Evolutionary conservation across 2,329 filamentous ascomycete species (phyloP), one percentile per base, ranked within the genome.

Genomic region (Atkinsonella hypoxylon): DNA sequence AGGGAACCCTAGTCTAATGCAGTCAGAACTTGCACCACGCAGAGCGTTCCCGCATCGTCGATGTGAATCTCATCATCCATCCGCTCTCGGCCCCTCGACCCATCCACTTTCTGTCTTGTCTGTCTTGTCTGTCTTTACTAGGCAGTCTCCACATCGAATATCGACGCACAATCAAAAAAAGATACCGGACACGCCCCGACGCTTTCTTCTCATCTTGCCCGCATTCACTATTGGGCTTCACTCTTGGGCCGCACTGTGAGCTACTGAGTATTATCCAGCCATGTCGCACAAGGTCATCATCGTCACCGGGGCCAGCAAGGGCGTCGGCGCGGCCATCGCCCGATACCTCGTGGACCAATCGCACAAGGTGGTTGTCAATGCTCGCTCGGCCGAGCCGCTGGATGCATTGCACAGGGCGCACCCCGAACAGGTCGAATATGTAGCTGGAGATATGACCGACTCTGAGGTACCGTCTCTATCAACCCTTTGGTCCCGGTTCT

Each of bases 81-180:
- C 31, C 12, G 31, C 12, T 32, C 31, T 32, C 12, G n/a, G n/a
- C n/a, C n/a, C n/a, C n/a, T n/a, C n/a, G n/a, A n/a, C n/a, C n/a
- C n/a, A 73, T 59, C 54, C 78, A 81, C 55, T 75, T 65, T 13
- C 74, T 68, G 68, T 49, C 67, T 64, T 7, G n/a, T n/a, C n/a
- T n/a, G n/a, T n/a, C n/a, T n/a, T n/a, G n/a, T n/a, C n/a, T n/a
- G n/a, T n/a, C n/a, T n/a, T n/a, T n/a, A n/a, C n/a, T n/a, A n/a
- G n/a, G n/a, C n/a, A 26, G 26, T 26, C 26, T 81, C 78, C 32
- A 90, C 76, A 62, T 86, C 88, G 66, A 83, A 88, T n/a, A 26
- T 5, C 26, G 26, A 26, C 26, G 6, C 26, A 8, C 26, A 26
- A 26, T 26, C 7, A 8, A 26, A 26, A n/a, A n/a, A n/a, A n/a